phyloP scores from a whole-genome alignment of 225 moss, liverwort and hornwort species.

The Climacium dendroides region DNA sequence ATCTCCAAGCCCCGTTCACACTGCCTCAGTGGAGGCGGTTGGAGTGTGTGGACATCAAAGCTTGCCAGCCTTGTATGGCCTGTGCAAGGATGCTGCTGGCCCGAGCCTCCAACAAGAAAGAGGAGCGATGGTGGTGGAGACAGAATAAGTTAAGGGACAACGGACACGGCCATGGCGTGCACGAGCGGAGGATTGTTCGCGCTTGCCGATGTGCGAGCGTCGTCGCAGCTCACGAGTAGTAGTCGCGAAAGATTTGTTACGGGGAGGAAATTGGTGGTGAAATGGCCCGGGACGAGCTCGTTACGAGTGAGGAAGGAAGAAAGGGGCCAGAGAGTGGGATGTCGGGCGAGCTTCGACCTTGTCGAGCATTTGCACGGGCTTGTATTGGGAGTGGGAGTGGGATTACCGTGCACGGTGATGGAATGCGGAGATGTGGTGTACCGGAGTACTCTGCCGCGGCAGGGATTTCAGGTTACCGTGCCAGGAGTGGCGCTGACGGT shows the following conservation, averaged over 20 bases:
- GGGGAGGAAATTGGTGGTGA: constrained; percentile 18
- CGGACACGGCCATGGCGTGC: constrained; percentile 40
- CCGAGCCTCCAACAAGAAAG: not conserved
- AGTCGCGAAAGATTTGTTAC: not conserved
- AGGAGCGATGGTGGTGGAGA: not conserved
- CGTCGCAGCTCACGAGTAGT: not conserved
- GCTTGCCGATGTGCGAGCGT: not conserved
- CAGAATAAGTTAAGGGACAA: not conserved
- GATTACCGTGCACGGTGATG: constrained; percentile 97
- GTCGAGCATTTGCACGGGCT: constrained; percentile 59
- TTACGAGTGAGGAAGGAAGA: not conserved
- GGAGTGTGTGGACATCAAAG: constrained; percentile 28
- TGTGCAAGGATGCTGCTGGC: not conserved
- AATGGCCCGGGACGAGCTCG: not conserved
- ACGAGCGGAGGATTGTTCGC: constrained; percentile 28
- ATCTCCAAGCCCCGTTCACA: not conserved
- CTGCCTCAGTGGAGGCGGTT: not conserved
- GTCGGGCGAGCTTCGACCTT: constrained; percentile 56
- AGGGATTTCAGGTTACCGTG: constrained; percentile 70
- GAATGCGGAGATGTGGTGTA: constrained; percentile 99
- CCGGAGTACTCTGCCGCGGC: constrained; percentile 86
- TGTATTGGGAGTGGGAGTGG: constrained; percentile 91
- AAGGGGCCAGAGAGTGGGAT: constrained; percentile 6
- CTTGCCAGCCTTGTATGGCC: not conserved
- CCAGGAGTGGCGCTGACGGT: constrained; percentile 71